Base-by-base conservation (phyloP, 2,329 filamentous ascomycete genomes). In the Colletotrichum sp. region DNA sequence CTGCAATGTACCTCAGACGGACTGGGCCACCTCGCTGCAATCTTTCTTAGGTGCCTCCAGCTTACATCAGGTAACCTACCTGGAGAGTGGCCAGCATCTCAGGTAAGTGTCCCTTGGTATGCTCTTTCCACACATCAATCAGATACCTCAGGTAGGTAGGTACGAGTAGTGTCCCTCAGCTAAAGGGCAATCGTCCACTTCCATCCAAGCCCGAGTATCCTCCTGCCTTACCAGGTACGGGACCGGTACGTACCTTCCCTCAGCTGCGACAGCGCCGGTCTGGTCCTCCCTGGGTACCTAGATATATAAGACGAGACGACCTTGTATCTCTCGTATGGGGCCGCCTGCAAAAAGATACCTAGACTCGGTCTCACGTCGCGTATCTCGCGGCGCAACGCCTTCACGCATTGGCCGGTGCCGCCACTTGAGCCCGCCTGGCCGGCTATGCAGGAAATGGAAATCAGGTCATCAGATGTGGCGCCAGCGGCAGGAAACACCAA, bases 391-490 rank as follows among this genome's bases (percentile, higher is more conserved):
- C 65, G 43, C 36, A 32, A n/a, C 65, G 65, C 65, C 65, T 36
- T 30, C 34, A 38, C 67, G 34, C 56, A 70, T 48, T 61, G 67
- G 48, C 34, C 36, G 67, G 67, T 70, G 67, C 67, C 56, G 67
- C 67, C 56, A 36, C 67, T 70, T 38, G 24, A 61, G 58, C 30
- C 58, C 58, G 58, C 32, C 58, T 32, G 30, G 16, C 36, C 34
- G 38, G 32, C 67, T 43, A 75, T 71, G 72, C 61, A 55, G 32
- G 36, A 66, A 58, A 32, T 58, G 58, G 66, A 67, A 68, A 75
- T 72, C 69, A 72, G 69, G 69, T 24, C 73, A 75, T 75, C 56
- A 48, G 70, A 72, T 73, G 62, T 72, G 62, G 62, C 73, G 73
- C 73, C 64, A 64, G 65, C 62, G 48, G 56, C 26, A 30, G 56